Base-by-base conservation (phyloP, 2,329 filamentous ascomycete genomes). In the Aspergillus fijiensis region DNA sequence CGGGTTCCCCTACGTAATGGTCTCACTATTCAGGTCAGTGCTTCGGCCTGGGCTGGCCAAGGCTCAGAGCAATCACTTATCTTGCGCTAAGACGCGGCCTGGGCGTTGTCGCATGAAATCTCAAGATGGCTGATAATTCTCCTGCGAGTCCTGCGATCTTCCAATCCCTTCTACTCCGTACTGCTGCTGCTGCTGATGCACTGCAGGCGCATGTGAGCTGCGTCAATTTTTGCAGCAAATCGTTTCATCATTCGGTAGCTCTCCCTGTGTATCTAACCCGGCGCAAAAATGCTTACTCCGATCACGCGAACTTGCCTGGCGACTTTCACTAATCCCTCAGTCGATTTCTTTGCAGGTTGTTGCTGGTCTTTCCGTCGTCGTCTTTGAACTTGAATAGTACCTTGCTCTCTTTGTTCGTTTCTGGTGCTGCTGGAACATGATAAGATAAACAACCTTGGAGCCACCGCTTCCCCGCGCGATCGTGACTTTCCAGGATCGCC, bases 141-240 rank as follows among this genome's bases (percentile, higher is more conserved):
- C 53, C 53, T n/a, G 53, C 53, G 52, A 55, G 31, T 35, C 53
- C 45, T n/a, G 53, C 53, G 42, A 55, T 33, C 53, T 29, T 25
- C 53, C 27, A 29, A 29, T 29, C 27, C 23, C 53, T 35, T 55
- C 53, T 39, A 33, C 52, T 21, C 21, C 21, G 21, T 21, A 21
- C 21, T 55, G 23, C 52, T 58, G 55, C 61, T 35, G 33, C 53
- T 42, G 31, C 45, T 55, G 25, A 42, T 58, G 55, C 61, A 50
- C 51, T 51, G 45, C 56, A 51, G 47, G 50, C 61, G 52, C 55
- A 60, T 51, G 54, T 61, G 53, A 45, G 53, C 42, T 55, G 61
- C 54, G 61, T 61, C 52, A 63, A 60, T 61, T 52, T 29, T 25
- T 25, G 29, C 45, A 50, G 59, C 59, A 59, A 61, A 63, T 63